Conservation (phyloP, 305 asterid species). For the Andrographis paniculata region DNA sequence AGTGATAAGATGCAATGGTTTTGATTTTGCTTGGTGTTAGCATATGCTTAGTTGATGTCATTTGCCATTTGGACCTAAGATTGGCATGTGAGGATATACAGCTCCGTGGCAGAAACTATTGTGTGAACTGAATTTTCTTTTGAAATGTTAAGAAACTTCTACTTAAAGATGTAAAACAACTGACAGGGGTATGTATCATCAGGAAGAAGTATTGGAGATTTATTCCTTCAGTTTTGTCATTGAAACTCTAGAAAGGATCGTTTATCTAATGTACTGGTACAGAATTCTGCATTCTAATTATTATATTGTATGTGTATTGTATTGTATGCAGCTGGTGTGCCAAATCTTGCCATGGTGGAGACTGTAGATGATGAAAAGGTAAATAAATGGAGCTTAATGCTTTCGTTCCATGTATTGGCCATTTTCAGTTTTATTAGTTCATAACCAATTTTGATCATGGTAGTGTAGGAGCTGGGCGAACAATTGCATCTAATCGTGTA, state of each 20-base stretch:
- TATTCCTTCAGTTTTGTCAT: neutral
- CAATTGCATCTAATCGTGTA: conserved; percentile 3
- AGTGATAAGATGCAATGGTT: neutral
- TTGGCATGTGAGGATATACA: neutral
- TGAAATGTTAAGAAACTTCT: too few species aligned
- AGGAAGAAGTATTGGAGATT: too few species aligned
- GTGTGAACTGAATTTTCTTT: too few species aligned
- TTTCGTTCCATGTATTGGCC: conserved; percentile 3
- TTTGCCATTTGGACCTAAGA: neutral
- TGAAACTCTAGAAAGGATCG: neutral
- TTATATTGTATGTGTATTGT: neutral
- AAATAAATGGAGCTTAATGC: conserved; percentile 10
- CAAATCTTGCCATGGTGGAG: conserved; percentile 89
- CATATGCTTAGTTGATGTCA: neutral
- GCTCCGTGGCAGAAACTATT: too few species aligned
- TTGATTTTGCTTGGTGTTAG: conserved; percentile 6
- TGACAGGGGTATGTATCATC: conserved; percentile 4
- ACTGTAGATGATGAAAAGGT: conserved; percentile 96
- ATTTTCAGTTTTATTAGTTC: neutral
- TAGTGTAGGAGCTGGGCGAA: neutral
- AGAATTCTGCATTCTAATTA: neutral
- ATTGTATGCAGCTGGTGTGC: conserved; percentile 60
- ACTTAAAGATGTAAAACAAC: neutral
- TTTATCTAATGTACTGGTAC: neutral
- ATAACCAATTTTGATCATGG: too few species aligned